Conservation (phyloP, 2,329 filamentous ascomycete species). For the Trichoderma hamatum region DNA sequence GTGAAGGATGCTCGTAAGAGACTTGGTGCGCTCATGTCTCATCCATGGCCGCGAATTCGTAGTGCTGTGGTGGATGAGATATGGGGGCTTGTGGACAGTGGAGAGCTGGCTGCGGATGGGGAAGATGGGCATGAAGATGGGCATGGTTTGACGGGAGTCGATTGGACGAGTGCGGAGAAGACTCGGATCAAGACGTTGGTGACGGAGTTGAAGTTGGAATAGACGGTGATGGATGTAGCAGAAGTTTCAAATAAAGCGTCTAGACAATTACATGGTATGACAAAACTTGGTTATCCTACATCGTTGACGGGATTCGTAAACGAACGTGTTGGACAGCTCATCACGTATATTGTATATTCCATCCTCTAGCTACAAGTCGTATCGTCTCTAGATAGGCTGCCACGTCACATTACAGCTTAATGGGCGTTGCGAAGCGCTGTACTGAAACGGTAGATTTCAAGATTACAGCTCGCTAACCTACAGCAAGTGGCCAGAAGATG, state of each 20-base stretch:
- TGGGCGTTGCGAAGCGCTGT: not conserved
- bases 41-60: constrained; percentile 79
- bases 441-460: not conserved
- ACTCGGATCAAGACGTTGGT: constrained; percentile 48
- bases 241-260: not conserved
- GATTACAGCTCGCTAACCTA: not conserved
- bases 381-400: not conserved
- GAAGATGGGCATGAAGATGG: constrained; percentile 31
- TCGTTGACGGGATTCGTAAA: not conserved
- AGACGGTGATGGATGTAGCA: not conserved
- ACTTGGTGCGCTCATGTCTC: constrained; percentile 71
- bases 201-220: constrained; percentile 47
- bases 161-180: constrained; percentile 61
- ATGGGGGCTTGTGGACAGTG: constrained; percentile 50
- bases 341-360: not conserved
- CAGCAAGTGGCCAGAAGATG: not conserved
- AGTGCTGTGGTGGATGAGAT: constrained; percentile 63
- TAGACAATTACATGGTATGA: too few relatives aligned
- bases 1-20: constrained; percentile 65
- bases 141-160: constrained; percentile 52
- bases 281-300: not conserved
- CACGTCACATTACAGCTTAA: not conserved
- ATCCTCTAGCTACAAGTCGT: not conserved
- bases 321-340: not conserved
- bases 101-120: constrained; percentile 27